Evolutionary conservation across 768 basidiomycete genomes (phyloP).

Genomic region (Suillus bovinus): DNA sequence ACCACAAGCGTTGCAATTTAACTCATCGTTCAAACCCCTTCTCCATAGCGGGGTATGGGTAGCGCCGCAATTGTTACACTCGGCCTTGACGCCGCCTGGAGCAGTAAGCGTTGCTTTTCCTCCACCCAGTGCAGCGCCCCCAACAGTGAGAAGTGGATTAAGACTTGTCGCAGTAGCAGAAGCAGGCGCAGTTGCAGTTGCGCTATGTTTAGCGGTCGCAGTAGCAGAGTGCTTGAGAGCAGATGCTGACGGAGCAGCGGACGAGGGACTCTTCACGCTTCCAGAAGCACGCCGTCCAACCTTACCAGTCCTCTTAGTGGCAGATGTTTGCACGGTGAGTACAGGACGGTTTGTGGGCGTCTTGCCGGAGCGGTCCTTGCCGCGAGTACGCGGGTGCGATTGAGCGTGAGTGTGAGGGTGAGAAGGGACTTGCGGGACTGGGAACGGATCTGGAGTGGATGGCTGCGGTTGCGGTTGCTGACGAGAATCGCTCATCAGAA

Average conservation of each 20-base stretch:
- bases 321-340: conserved; percentile 62
- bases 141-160: conserved; percentile 41
- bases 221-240: not conserved
- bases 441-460: conserved; percentile 7
- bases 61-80: conserved; percentile 87
- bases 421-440: conserved; percentile 33
- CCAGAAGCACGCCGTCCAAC: not conserved
- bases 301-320: conserved; percentile 7
- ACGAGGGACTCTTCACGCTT: not conserved
- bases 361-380: conserved; percentile 13
- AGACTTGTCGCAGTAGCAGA: conserved; percentile 65
- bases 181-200: conserved; percentile 43
- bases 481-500: conserved; percentile 30
- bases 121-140: conserved; percentile 18
- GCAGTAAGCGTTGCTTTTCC: conserved; percentile 30
- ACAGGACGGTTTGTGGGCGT: conserved; percentile 51
- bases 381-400: conserved; percentile 53
- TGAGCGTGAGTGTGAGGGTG: conserved; percentile 49
- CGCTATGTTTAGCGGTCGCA: not conserved
- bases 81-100: conserved; percentile 69
- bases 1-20: conserved; percentile 89
- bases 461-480: conserved; percentile 16
- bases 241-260: not conserved
- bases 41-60: conserved; percentile 90
- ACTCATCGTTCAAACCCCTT: conserved; percentile 81